Base-by-base conservation (phyloP, 208 protist species). In the Angomonas ambiguus region DNA sequence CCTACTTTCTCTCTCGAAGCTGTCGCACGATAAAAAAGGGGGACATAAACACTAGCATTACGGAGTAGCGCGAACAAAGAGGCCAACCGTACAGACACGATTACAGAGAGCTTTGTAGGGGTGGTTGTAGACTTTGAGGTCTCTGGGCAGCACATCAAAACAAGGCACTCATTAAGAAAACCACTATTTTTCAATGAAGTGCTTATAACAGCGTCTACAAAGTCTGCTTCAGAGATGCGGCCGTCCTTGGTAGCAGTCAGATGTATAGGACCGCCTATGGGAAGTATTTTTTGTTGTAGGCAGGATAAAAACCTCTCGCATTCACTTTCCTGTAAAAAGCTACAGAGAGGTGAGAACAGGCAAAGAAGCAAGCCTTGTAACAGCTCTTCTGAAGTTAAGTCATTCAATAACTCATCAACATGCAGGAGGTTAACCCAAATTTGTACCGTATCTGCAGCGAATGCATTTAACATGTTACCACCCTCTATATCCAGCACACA, bases 401-500 rank as follows among this genome's bases (percentile, higher is more conserved):
- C 24, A 55, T 55, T 20, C 4, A 18, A 27, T 55, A 55, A 55
- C 11, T 27, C 49, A 18, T 8, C 5, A 30, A 30, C 16, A 11
- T 18, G 6, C 5, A 4, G 24, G 24, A 55, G 49, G 18, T 18
- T 18, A 27, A 20, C 6, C 8, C 8, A 55, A 20, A 55, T 30
- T 20, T 55, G 49, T 27, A 55, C 5, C 20, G 24, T 27, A 55
- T 55, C 49, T 10, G 49, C 8, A 6, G 49, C 49, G 6, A 55
- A 20, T 5, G 24, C 49, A 55, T 27, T 55, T 8, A 55, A 20
- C 49, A 20, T 20, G 6, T 20, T 27, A 25, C 49, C 33, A 32
- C 59, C 18, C 49, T 70, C 58, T 25, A 10, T 48, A 48, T 75
- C 70, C 41, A 75, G 13, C 20, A 57, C 31, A 2, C 64, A 59